phyloP scores from a whole-genome alignment of 2,329 filamentous ascomycete genomes.

The Simplicillium sp. region DNA sequence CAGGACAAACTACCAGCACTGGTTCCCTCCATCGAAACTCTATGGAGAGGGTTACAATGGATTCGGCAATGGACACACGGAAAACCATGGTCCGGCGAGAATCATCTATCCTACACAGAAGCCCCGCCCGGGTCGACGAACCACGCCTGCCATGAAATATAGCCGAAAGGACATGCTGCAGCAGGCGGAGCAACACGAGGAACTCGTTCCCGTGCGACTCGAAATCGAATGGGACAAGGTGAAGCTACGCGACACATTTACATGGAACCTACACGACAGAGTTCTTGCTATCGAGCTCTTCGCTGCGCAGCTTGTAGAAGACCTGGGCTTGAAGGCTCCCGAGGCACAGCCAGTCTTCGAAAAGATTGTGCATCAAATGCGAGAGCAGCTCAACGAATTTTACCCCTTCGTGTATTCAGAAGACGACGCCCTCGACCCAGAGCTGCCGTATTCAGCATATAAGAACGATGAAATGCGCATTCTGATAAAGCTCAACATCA shows the following conservation, averaged over 20 bases:
- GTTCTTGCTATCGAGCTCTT: conserved; percentile 73
- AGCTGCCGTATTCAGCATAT: conserved; percentile 84
- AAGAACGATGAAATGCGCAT: conserved; percentile 99
- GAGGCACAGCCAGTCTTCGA: conserved; percentile 54
- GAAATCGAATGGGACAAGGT: conserved; percentile 96
- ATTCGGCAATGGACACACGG: conserved; percentile 80
- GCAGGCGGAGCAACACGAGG: conserved; percentile 85
- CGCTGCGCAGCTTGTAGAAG: conserved; percentile 82
- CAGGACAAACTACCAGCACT: conserved; percentile 42
- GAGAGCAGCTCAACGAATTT: conserved; percentile 86
- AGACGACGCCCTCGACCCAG: conserved; percentile 82
- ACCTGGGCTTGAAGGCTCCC: conserved; percentile 71
- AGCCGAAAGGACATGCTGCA: conserved; percentile 70
- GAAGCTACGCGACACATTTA: conserved; percentile 92
- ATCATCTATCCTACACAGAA: conserved; percentile 75
- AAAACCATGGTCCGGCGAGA: conserved; percentile 54
- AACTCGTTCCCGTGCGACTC: conserved; percentile 80
- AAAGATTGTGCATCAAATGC: conserved; percentile 58
- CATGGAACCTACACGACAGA: conserved; percentile 94
- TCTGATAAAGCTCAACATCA: conserved; percentile 92
- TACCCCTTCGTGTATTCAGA: conserved; percentile 87
- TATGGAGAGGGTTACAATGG: conserved; percentile 76
- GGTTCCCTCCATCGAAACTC: conserved; percentile 46
- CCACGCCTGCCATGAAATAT: conserved; percentile 63
- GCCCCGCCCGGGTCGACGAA: conserved; percentile 66